A percentile compares a stretch with the other conserved stretches of the same genome.
These are phyloP conservation scores for Myxozyma mucilagina DNA, from an alignment of 805 yeast species.

Conservation along the genomic window DNA sequence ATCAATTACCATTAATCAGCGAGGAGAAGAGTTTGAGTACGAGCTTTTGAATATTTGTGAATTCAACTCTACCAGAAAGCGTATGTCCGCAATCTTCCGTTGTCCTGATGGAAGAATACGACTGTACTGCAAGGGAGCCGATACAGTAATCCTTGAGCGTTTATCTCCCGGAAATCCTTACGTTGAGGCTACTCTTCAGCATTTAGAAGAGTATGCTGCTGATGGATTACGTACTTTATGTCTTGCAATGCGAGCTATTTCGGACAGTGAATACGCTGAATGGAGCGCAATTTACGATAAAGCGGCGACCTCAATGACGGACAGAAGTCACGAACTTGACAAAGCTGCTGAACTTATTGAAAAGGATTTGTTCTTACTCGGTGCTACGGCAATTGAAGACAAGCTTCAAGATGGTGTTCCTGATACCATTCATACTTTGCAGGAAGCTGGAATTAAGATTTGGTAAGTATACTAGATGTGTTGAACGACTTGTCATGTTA, in stretches of 20 bases:
- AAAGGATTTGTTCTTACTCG: slow-evolving; percentile 71
- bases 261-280: slow-evolving; percentile 69
- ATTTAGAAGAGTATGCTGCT: slow-evolving; percentile 93
- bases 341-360: slow-evolving; percentile 89
- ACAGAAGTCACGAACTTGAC: slow-evolving; percentile 76
- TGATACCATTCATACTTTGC: slow-evolving; percentile 91
- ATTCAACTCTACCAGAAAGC: slow-evolving; percentile 93
- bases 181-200: slow-evolving; percentile 77
- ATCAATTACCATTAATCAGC: slow-evolving; percentile 63
- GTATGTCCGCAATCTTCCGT: slow-evolving; percentile 94
- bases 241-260: slow-evolving; percentile 77
- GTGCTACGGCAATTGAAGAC: slow-evolving; percentile 98
- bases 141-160: slow-evolving; percentile 89
- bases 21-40: slow-evolving; percentile 57
- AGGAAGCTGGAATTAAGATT: slow-evolving; percentile 93
- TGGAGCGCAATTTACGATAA: slow-evolving; percentile 70
- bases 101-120: slow-evolving; percentile 92
- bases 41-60: slow-evolving; percentile 90
- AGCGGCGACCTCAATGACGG: slow-evolving; percentile 78
- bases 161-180: slow-evolving; percentile 69
- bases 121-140: slow-evolving; percentile 95
- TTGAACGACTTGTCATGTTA: not conserved
- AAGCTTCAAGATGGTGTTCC: slow-evolving; percentile 98
- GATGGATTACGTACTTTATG: slow-evolving; percentile 95
- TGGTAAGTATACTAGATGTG: slow-evolving; percentile 50